Percentiles rank a stretch among this genome's conserved stretches.
phyloP scores from a whole-genome alignment of 2,329 filamentous ascomycete genomes.

The Fusarium cicatricum region DNA sequence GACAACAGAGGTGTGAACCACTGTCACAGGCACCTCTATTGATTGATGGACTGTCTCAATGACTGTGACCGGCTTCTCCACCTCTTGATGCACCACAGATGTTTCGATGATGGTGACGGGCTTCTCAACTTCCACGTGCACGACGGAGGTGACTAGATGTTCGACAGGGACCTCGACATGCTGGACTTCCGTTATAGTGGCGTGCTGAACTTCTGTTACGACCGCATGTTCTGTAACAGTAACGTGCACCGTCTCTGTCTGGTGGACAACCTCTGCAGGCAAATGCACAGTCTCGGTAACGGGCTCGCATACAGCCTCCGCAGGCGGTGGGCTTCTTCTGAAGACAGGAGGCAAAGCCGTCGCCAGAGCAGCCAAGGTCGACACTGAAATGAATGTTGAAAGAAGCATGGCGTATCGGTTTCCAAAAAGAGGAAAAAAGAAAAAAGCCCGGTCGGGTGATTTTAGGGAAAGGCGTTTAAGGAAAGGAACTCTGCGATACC shows the following conservation, averaged over 20 bases:
- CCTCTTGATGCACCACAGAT: too few relatives aligned
- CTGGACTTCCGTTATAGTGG: conserved; percentile 15
- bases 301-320: conserved; percentile 17
- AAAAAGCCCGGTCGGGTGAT: background rate
- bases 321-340: conserved; percentile 8
- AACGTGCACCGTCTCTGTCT: conserved; percentile 1
- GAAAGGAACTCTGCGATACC: conserved; percentile 21
- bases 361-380: conserved; percentile 15
- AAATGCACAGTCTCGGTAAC: conserved; percentile 23
- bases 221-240: too few relatives aligned
- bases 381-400: conserved; percentile 14
- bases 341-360: conserved; percentile 24
- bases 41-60: conserved; percentile 9
- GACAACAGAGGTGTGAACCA: conserved; percentile 20
- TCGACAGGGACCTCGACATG: too few relatives aligned
- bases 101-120: too few relatives aligned
- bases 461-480: background rate
- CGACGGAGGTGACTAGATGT: too few relatives aligned
- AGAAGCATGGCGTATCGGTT: too few relatives aligned
- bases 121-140: too few relatives aligned
- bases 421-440: too few relatives aligned
- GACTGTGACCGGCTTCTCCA: conserved; percentile 2
- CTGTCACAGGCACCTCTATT: conserved; percentile 16
- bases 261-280: conserved; percentile 12
- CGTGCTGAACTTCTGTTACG: too few relatives aligned